Base-by-base conservation (phyloP, 1,139 yeast genomes). In the Geotrichum aggregatum region DNA sequence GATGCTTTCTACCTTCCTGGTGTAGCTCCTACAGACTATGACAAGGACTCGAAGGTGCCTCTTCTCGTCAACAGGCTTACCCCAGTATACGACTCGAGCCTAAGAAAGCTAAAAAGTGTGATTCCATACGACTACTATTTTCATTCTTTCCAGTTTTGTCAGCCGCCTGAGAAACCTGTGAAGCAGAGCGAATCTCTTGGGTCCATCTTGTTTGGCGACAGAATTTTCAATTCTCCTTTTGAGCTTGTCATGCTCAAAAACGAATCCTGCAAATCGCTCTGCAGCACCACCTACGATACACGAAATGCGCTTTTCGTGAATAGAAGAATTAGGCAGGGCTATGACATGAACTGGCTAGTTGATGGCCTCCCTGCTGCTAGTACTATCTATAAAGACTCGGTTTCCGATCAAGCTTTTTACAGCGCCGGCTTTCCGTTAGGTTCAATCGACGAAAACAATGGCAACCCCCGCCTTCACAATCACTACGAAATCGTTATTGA, bases 341-440 rank as follows among this genome's bases (percentile, higher is more conserved):
- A 87, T 68, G 80, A 78, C 65, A 87, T 87, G 68, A 91, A 92
- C 66, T 92, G 98, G 98, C 76, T 91, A 52, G 74, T 92, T 56
- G 99, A 92, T 68, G 97, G 98, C 1, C 78, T 92, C 60, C 98
- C 98, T 19, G 96, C 92, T 18, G 96, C 96, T 3, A 69, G 75
- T 45, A 89, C 84, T 66, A 77, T 79, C 61, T 82, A 87, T n/a
- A 62, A 79, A 10, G 74, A 76, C 38, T 43, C 58, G 3, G 59
- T 62, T 14, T 56, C 58, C n/a, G 54, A 59, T 7, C 58, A 55
- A 24, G 47, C 49, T 3, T 86, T 83, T 66, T 87, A 85, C 66
- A 84, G 88, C 24, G 76, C 87, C 3, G 96, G 97, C 1, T 89
- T 91, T 69, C 83, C 81, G 52, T 76, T 91, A 53, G 97, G 97